Base-by-base conservation (phyloP, 1,284 basidiomycete genomes). In the Athelia psychrophila region DNA sequence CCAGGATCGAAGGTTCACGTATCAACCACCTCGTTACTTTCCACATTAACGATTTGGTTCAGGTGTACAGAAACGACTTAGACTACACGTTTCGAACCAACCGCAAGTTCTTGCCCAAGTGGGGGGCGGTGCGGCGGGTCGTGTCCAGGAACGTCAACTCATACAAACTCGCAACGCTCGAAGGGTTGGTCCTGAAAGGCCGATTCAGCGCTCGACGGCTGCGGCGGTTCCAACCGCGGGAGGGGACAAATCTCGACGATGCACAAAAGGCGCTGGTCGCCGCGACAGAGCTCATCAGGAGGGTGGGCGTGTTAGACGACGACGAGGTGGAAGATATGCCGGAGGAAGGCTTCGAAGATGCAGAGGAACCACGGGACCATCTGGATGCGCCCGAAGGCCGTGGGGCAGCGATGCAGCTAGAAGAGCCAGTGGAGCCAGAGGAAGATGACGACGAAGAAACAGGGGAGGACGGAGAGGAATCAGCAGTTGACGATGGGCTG, bases 1-100 rank as follows among this genome's bases (percentile, higher is more conserved):
- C 51, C 38, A 56, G 48, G 20, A 56, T 66, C 0, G 3, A 54
- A 6, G 49, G 24, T 2, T 42, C 38, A 6, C 40, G 49, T 9
- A 46, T 22, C 16, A 53, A 57, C n/a, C 48, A 58, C 3, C 59
- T 58, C 42, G 59, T 67, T 5, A 52, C 58, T 10, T 70, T 65
- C 52, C 10, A 51, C 23, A 50, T 27, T 18, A 64, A 65, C 0
- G 42, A 69, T 9, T 60, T 69, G 10, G 67, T 70, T 1, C 69
- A 69, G 44, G 58, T 68, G 3, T 64, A 63, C 47, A 36, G 58
- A 2, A 63, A 52, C 44, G 58, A 67, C 47, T 58, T 68, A 20
- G 59, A 63, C 33, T 55, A 62, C 55, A 70, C 64, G 2, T 55
- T 65, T 47, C 60, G 56, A 45, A 55, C 60, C 3, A 53, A 60